phyloP scores from a whole-genome alignment of 345 rosid genomes.

The Balakata baccata region DNA sequence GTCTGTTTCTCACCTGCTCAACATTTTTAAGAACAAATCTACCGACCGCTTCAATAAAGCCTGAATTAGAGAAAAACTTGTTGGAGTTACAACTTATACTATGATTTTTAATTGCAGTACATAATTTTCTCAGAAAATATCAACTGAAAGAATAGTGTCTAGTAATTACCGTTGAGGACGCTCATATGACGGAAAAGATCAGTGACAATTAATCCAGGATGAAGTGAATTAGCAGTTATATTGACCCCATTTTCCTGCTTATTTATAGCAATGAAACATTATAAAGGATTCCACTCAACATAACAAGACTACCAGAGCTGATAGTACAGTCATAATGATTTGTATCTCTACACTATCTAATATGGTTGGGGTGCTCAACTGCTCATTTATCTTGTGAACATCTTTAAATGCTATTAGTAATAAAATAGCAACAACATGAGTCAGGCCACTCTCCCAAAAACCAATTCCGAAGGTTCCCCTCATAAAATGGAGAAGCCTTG shows the following conservation, averaged over 20 bases:
- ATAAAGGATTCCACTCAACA: neutral
- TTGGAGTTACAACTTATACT: neutral
- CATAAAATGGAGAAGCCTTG: neutral
- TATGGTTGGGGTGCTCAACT: too few relatives aligned
- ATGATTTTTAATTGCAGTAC: too few relatives aligned
- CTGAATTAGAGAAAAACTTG: slow-evolving; percentile 30
- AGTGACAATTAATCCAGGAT: slow-evolving; percentile 65
- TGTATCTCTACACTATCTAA: neutral
- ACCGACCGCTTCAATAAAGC: slow-evolving; percentile 30
- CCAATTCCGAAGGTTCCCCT: neutral
- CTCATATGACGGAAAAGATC: slow-evolving; percentile 44
- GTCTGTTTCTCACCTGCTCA: slow-evolving; percentile 39
- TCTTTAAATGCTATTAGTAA: neutral
- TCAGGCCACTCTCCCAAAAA: neutral
- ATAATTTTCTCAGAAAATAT: neutral
- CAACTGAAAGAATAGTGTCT: neutral
- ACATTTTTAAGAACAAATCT: slow-evolving; percentile 39
- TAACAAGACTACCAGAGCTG: too few relatives aligned
- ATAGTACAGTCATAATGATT: neutral
- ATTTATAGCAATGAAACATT: neutral
- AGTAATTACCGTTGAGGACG: slow-evolving; percentile 36
- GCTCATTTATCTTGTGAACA: neutral
- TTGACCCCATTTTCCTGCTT: slow-evolving; percentile 56
- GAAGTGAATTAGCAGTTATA: slow-evolving; percentile 68
- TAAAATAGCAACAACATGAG: neutral